Base-by-base conservation (phyloP, 805 yeast species). In the Maudiozyma turicensis region DNA sequence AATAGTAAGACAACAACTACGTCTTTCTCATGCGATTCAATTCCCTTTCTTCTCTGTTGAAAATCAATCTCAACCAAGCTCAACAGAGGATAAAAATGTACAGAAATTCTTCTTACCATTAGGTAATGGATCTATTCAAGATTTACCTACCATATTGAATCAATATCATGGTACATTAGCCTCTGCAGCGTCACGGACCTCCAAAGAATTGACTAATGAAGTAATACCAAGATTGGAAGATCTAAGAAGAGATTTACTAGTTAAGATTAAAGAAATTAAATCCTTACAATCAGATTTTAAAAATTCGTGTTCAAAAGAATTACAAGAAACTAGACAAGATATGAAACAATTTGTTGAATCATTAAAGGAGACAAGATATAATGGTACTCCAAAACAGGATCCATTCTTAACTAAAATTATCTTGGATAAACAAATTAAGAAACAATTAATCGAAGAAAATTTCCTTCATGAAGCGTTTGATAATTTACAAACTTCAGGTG, bases 231-330 rank as follows among this genome's bases (percentile, higher is more conserved):
- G 87, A 44, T 67, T 85, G 40, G 86, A 80, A 56, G 84, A 79
- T 54, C 69, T 85, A 52, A 75, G 82, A 55, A 77, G 86, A 52
- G 98, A 91, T 66, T 70, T 91, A 53, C 68, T 83, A 50, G 81
- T 86, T 46, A 89, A 90, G 60, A 88, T 91, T 53, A 86, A 85
- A 65, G 97, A 89, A 65, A 90, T 89, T 58, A 84, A 81, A 63
- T 77, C 84, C 40, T 70, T 90, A 51, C 83, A 84, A 56, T 81
- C 87, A 40, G 97, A 91, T 67, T 91, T 93, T 71, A 84, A 82
- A 56, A 86, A 84, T 63, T 77, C 79, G 47, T 82, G 89, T 54
- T 71, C 72, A 38, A 80, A 78, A 58, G 96, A 88, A 63, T 75
- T 84, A 49, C 74, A 74, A 47, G 78, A 76, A 49, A 83, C 95